phyloP scores from a whole-genome alignment of 768 basidiomycete species.

The Mycena capillaripes region DNA sequence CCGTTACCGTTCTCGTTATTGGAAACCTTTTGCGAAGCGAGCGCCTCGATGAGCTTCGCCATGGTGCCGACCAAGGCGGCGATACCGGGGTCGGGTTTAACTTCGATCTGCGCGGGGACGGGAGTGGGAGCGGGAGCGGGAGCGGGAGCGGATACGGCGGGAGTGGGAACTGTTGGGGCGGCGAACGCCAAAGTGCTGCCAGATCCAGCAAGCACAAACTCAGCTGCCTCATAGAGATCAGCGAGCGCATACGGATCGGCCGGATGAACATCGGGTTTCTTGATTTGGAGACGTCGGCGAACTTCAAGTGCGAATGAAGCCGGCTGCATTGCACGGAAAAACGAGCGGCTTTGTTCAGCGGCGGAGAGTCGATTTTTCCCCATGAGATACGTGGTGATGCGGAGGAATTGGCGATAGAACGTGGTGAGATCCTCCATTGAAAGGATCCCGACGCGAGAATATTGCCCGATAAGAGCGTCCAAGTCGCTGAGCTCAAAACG shows the following conservation, averaged over 20 bases:
- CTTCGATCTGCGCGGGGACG: neutral
- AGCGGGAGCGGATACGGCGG: neutral
- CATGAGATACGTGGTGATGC: constrained; percentile 41
- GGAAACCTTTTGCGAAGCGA: neutral
- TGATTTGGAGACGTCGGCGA: constrained; percentile 38
- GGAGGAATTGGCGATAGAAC: constrained; percentile 41
- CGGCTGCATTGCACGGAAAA: constrained; percentile 31
- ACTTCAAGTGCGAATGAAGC: constrained; percentile 12
- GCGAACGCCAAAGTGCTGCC: neutral
- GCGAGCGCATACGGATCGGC: constrained; percentile 42
- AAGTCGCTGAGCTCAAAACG: constrained; percentile 36
- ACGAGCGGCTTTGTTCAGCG: constrained; percentile 40
- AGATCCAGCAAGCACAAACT: constrained; percentile 37
- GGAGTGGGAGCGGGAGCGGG: too few species aligned
- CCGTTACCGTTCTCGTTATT: neutral
- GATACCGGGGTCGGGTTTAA: constrained; percentile 26
- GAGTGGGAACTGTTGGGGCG: neutral
- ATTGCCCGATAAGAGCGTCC: constrained; percentile 38
- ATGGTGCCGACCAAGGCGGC: constrained; percentile 17
- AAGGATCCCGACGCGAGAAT: constrained; percentile 34
- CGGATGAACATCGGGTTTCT: constrained; percentile 39
- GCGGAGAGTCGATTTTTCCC: constrained; percentile 29
- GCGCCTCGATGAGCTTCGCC: constrained; percentile 15
- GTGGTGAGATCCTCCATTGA: constrained; percentile 34
- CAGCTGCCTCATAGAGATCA: constrained; percentile 38